Percentiles rank a stretch among this genome's conserved stretches.
Evolutionary conservation across 2,329 filamentous ascomycete genomes (phyloP).

Genomic region (Botrytis fabae): DNA sequence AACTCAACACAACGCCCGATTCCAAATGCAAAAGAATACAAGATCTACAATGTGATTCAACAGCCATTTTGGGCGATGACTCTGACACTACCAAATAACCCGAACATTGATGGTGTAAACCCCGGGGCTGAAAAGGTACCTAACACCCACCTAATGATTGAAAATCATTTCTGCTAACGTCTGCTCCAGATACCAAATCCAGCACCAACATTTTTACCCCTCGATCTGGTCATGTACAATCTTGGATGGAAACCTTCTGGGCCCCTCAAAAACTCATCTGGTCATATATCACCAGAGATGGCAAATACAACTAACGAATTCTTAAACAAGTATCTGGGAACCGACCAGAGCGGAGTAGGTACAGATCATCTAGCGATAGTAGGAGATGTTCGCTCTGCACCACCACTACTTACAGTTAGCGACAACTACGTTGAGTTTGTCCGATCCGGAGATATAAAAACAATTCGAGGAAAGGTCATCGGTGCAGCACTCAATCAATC

Average conservation of each 20-base stretch:
- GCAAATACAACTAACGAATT: conserved; percentile 56
- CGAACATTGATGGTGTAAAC: conserved; percentile 26
- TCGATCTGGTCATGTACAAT: conserved; percentile 74
- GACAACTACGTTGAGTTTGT: conserved; percentile 75
- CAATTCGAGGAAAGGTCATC: conserved; percentile 39
- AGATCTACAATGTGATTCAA: conserved; percentile 67
- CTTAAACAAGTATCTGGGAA: conserved; percentile 51
- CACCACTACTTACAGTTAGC: conserved; percentile 67
- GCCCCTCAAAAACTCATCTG: conserved; percentile 62
- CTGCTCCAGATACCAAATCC: conserved; percentile 42
- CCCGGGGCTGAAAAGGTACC: conserved; percentile 34
- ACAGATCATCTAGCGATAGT: conserved; percentile 40
- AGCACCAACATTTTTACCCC: conserved; percentile 65
- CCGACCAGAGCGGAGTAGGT: conserved; percentile 53
- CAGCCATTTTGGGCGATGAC: conserved; percentile 73
- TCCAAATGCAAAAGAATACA: conserved; percentile 50
- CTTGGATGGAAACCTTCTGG: conserved; percentile 58
- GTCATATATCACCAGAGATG: conserved; percentile 60
- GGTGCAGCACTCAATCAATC: background rate
- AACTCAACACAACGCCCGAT: conserved; percentile 53
- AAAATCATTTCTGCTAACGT: conserved; percentile 32
- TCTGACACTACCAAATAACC: conserved; percentile 44
- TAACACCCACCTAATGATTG: background rate
- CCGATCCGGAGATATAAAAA: conserved; percentile 58
- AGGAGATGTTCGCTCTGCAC: conserved; percentile 43